phyloP scores from a whole-genome alignment of 208 protist species.

The Lotmaria passim region DNA sequence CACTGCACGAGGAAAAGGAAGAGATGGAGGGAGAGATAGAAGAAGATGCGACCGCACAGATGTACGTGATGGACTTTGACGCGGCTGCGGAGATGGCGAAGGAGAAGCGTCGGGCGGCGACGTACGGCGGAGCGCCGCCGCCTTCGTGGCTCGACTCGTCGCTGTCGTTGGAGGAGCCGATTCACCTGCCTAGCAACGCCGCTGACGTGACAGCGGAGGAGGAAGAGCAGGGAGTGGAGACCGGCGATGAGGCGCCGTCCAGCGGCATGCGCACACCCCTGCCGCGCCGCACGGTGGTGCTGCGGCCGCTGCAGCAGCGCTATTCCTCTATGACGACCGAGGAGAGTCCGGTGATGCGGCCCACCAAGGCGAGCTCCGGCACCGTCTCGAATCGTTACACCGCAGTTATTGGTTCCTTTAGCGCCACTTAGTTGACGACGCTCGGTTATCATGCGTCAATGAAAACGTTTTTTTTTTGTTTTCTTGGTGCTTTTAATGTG shows the following conservation, averaged over 20 bases:
- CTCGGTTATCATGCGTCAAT: background rate
- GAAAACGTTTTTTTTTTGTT: background rate
- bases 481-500: background rate
- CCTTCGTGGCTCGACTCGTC: slow-evolving; percentile 22
- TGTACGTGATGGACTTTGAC: slow-evolving; percentile 25
- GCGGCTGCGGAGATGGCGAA: slow-evolving; percentile 13
- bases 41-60: no score
- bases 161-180: slow-evolving; percentile 6
- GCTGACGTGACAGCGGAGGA: background rate
- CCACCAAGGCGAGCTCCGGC: slow-evolving; percentile 31
- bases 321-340: slow-evolving; percentile 25
- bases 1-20: background rate
- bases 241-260: slow-evolving; percentile 23
- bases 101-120: slow-evolving; percentile 27
- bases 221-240: slow-evolving; percentile 11
- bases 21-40: slow-evolving; percentile 32
- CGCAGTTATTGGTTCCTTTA: slow-evolving; percentile 10
- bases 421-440: background rate
- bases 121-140: slow-evolving; percentile 21
- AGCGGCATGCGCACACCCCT: slow-evolving; percentile 36
- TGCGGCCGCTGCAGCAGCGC: slow-evolving; percentile 27
- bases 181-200: background rate
- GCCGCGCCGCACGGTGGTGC: slow-evolving; percentile 34
- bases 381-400: slow-evolving; percentile 34
- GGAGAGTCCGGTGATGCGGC: slow-evolving; percentile 29